These are phyloP conservation scores for Zymoseptoria brevis DNA, from an alignment of 2,329 filamentous ascomycete genomes.

Conservation along the genomic window DNA sequence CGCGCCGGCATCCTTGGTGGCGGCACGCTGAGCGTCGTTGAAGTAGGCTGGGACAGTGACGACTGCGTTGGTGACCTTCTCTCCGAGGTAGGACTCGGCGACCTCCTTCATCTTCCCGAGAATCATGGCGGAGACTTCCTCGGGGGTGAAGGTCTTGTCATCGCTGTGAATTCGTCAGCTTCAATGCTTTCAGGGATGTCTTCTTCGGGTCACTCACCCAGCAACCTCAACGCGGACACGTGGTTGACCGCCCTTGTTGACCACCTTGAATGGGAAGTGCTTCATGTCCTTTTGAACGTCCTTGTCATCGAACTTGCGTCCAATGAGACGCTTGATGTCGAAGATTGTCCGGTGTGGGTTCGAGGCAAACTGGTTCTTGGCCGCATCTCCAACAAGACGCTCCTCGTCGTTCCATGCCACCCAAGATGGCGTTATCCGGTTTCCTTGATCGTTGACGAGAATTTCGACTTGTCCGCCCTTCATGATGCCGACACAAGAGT, in stretches of 20 bases:
- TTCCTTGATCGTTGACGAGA: constrained; percentile 91
- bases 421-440: constrained; percentile 76
- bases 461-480: constrained; percentile 92
- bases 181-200: too few relatives aligned
- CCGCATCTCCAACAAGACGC: constrained; percentile 91
- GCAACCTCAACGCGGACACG: constrained; percentile 66
- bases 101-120: constrained; percentile 93
- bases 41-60: constrained; percentile 98
- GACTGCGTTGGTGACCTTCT: constrained; percentile 88
- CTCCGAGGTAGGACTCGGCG: constrained; percentile 83
- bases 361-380: constrained; percentile 75
- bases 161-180: constrained; percentile 15
- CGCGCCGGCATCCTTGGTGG: constrained; percentile 95
- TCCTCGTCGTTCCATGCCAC: constrained; percentile 77
- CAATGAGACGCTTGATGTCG: constrained; percentile 45
- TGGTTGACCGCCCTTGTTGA: constrained; percentile 85
- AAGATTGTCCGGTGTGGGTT: constrained; percentile 45
- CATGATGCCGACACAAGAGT: constrained; percentile 88
- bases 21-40: constrained; percentile 97
- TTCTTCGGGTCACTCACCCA: too few relatives aligned
- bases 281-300: constrained; percentile 90
- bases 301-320: constrained; percentile 50
- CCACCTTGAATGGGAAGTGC: constrained; percentile 96
- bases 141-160: constrained; percentile 69
- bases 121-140: constrained; percentile 75